Evolutionary conservation across 495 filamentous ascomycete species (phyloP).

Genomic region (Podospora pseudocomata): DNA sequence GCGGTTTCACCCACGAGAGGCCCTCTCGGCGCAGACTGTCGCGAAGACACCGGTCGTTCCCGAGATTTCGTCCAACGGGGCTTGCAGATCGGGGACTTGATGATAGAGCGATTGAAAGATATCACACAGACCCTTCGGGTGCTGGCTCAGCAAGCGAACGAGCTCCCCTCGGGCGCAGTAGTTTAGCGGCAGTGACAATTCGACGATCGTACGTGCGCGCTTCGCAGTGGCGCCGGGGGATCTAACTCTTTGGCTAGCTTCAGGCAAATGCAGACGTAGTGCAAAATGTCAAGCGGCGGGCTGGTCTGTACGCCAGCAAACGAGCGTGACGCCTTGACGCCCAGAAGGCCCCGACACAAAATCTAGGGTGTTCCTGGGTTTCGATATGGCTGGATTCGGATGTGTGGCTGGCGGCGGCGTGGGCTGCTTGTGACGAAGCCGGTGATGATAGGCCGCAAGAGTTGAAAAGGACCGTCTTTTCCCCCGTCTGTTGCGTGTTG

Average conservation of each 20-base stretch:
- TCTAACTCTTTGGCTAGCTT: slow-evolving; percentile 12
- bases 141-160: slow-evolving; percentile 19
- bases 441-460: slow-evolving; percentile 17
- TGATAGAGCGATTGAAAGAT: slow-evolving; percentile 28
- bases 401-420: slow-evolving; percentile 28
- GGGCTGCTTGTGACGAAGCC: slow-evolving; percentile 16
- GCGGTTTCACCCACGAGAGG: slow-evolving; percentile 14
- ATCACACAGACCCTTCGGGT: slow-evolving; percentile 25
- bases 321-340: slow-evolving; percentile 24
- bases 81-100: slow-evolving; percentile 29
- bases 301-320: slow-evolving; percentile 7
- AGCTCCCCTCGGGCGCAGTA: slow-evolving; percentile 10
- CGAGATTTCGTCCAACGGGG: slow-evolving; percentile 18
- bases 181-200: slow-evolving; percentile 17
- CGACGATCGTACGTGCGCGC: slow-evolving; percentile 21
- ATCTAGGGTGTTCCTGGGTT: slow-evolving; percentile 18
- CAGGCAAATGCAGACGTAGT: slow-evolving; percentile 18
- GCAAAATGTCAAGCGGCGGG: slow-evolving; percentile 3
- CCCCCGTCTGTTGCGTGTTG: slow-evolving; percentile 19
- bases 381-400: slow-evolving; percentile 17
- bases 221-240: slow-evolving; percentile 23
- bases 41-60: slow-evolving; percentile 16
- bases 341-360: slow-evolving; percentile 15
- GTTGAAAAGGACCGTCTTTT: slow-evolving; percentile 13
- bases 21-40: slow-evolving; percentile 13